Percentiles rank a stretch among this genome's conserved stretches.
Conservation (phyloP, 768 basidiomycete genomes). For the Pleurotus eryngii region DNA sequence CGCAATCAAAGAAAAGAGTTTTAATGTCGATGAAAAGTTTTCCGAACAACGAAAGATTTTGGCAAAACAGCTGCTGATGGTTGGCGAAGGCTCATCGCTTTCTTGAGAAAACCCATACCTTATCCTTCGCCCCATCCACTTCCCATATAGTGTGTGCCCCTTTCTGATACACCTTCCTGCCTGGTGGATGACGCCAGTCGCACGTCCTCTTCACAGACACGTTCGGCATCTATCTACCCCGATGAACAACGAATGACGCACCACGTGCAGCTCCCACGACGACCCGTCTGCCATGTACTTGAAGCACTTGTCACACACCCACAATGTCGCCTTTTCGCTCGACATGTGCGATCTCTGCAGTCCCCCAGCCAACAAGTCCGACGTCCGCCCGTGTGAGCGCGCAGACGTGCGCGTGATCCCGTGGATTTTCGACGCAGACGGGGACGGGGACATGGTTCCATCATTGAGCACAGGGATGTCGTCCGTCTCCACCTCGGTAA, state of each 20-base stretch:
- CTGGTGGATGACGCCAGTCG: constrained; percentile 71
- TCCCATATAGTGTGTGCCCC: constrained; percentile 94
- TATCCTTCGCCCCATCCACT: constrained; percentile 84
- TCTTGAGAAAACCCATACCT: constrained; percentile 43
- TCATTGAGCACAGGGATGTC: constrained; percentile 30
- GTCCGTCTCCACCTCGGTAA: constrained; percentile 63
- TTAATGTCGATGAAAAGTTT: constrained; percentile 99
- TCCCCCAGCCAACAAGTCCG: constrained; percentile 67
- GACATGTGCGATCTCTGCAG: constrained; percentile 40
- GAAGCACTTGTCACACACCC: constrained; percentile 93
- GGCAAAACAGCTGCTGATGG: constrained; percentile 79
- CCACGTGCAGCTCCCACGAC: constrained; percentile 67
- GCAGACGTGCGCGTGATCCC: constrained; percentile 47
- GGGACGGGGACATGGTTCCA: constrained; percentile 10
- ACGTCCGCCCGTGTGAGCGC: constrained; percentile 69
- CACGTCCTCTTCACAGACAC: constrained; percentile 58
- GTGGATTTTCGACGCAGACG: constrained; percentile 37
- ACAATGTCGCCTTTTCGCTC: constrained; percentile 55
- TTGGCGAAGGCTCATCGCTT: not conserved
- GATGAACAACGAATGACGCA: constrained; percentile 30
- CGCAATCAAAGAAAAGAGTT: constrained; percentile 88
- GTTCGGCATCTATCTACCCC: not conserved
- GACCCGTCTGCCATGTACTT: constrained; percentile 86
- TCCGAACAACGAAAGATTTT: constrained; percentile 92
- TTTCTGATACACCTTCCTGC: constrained; percentile 84